phyloP scores from a whole-genome alignment of 2,329 filamentous ascomycete species.

The Knufia fluminis region DNA sequence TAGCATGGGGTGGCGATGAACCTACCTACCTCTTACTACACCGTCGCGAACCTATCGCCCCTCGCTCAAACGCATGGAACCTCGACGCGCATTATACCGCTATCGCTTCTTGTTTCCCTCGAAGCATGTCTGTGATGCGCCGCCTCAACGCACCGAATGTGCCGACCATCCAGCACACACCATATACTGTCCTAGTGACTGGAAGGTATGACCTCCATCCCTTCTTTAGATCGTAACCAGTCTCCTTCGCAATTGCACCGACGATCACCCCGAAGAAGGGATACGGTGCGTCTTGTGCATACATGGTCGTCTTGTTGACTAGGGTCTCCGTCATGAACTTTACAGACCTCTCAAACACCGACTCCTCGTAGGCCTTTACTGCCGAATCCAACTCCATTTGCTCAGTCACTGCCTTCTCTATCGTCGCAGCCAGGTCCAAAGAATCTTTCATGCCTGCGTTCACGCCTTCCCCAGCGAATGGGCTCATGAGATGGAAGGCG shows the following conservation, averaged over 20 bases:
- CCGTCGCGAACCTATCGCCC: too few relatives aligned
- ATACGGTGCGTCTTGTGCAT: slow-evolving; percentile 20
- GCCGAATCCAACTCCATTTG: slow-evolving; percentile 17
- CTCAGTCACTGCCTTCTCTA: slow-evolving; percentile 15
- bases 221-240: slow-evolving; percentile 12
- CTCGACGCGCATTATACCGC: too few relatives aligned
- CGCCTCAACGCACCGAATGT: slow-evolving; percentile 1
- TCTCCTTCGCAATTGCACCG: slow-evolving; percentile 11
- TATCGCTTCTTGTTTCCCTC: too few relatives aligned
- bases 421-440: slow-evolving; percentile 19
- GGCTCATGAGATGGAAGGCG: slow-evolving; percentile 25
- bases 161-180: slow-evolving; percentile 1
- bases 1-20: too few relatives aligned
- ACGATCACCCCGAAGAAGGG: slow-evolving; percentile 13
- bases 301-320: slow-evolving; percentile 22
- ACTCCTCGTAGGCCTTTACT: slow-evolving; percentile 22
- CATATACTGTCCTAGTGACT: slow-evolving; percentile 3
- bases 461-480: slow-evolving; percentile 27
- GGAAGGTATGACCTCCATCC: slow-evolving; percentile 15
- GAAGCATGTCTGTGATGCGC: background rate
- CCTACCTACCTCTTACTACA: too few relatives aligned
- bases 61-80: too few relatives aligned
- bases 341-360: slow-evolving; percentile 23
- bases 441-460: slow-evolving; percentile 27
- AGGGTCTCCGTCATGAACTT: slow-evolving; percentile 21